Base-by-base conservation (phyloP, 495 filamentous ascomycete genomes). In the Penicillium mononematosum region DNA sequence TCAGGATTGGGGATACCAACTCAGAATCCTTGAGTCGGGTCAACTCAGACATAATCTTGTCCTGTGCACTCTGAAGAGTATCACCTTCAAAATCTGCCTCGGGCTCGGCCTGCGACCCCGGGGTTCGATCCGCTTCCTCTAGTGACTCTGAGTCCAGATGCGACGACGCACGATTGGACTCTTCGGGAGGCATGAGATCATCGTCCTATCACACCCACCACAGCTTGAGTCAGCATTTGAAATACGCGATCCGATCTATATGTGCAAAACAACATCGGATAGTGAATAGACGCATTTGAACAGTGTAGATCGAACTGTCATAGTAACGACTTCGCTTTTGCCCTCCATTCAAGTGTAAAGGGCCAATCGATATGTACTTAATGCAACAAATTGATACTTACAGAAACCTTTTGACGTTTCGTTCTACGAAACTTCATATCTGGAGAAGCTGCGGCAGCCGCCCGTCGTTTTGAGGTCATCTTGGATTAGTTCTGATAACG, bases 61-160 rank as follows among this genome's bases (percentile, higher is more conserved):
- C 88, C 66, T 95, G 90, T 1, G 89, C 90, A 57, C 89, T 77
- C 61, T 91, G 89, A 63, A 95, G 89, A 20, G 62, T 85, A 48
- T 88, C 82, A 42, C 84, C 84, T 57, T 83, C 75, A 68, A 84
- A 86, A 11, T 77, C 74, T 45, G 75, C 78, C 53, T 73, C 75
- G 51, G 77, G 71, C 48, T 82, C 81, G 61, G 67, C 70, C 47
- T 72, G 71, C n/a, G 62, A 64, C 38, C 64, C 63, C 10, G 71
- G 70, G 19, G 49, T 38, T 17, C 31, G 42, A 24, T 61, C 50
- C 20, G 36, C 39, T 25, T 68, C 65, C 25, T 59, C 62, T 34
- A 61, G 68, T 36, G 64, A 60, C 47, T 79, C 73, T 9, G 66
- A 66, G 43, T 71, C 73, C 12, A 67, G 61, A 27, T 70, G 69